phyloP scores from a whole-genome alignment of 1,139 yeast species.

The Keqinozyma sinolaborantium region DNA sequence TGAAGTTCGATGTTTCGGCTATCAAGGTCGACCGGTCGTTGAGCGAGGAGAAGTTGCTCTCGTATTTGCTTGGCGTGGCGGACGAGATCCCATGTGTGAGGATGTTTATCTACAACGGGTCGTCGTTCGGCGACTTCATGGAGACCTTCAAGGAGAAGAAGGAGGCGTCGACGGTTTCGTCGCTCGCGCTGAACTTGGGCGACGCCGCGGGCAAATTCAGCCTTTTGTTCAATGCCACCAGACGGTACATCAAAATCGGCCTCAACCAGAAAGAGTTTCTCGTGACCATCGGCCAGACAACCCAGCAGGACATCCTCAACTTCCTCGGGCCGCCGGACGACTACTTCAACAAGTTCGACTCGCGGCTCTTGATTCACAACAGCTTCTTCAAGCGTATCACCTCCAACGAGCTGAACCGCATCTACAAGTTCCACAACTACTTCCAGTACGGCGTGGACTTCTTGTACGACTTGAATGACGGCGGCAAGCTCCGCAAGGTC shows the following conservation, averaged over 20 bases:
- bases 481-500: constrained; percentile 22
- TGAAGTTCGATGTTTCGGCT: constrained; percentile 29
- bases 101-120: constrained; percentile 33
- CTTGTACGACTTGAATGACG: constrained; percentile 38
- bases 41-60: constrained; percentile 19
- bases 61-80: constrained; percentile 32
- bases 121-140: constrained; percentile 22
- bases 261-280: constrained; percentile 5
- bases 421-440: constrained; percentile 51
- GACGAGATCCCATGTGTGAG: constrained; percentile 33
- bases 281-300: constrained; percentile 35
- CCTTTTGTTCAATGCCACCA: constrained; percentile 7
- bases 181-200: neutral
- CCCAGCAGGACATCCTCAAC: constrained; percentile 47
- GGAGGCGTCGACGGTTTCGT: neutral
- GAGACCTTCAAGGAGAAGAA: constrained; percentile 1
- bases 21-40: constrained; percentile 10
- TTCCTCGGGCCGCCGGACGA: constrained; percentile 58
- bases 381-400: constrained; percentile 14
- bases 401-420: constrained; percentile 4
- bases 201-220: neutral
- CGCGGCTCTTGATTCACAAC: constrained; percentile 39
- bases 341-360: constrained; percentile 45
- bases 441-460: constrained; percentile 52
- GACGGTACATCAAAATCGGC: constrained; percentile 10